Percentiles rank a stretch among this genome's conserved stretches.
These are phyloP conservation scores for Melastoma malabathricum DNA, from an alignment of 345 rosid species.

Conservation along the genomic window DNA sequence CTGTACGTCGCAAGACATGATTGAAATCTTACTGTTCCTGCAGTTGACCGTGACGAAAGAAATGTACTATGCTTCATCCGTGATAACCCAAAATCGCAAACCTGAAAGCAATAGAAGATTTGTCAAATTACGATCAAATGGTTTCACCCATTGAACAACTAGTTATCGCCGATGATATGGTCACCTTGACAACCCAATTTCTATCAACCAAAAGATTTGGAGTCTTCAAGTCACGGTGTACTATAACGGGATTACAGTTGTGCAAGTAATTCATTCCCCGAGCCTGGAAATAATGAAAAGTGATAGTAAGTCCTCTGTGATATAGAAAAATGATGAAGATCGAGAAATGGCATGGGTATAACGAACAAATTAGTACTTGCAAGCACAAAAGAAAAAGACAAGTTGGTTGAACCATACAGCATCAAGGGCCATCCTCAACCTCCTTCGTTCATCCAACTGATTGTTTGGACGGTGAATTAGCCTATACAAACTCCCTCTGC, in stretches of 20 bases:
- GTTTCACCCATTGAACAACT: too few relatives aligned
- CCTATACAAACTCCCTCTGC: slow-evolving; percentile 97
- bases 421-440: slow-evolving; percentile 92
- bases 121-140: too few relatives aligned
- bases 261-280: slow-evolving; percentile 98
- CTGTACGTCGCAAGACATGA: too few relatives aligned
- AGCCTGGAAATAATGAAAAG: slow-evolving; percentile 42
- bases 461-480: slow-evolving; percentile 81
- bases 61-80: slow-evolving; percentile 86
- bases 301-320: slow-evolving; percentile 11
- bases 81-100: slow-evolving; percentile 88
- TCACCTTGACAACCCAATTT: slow-evolving; percentile 95
- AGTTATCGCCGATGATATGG: neutral
- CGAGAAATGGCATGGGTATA: too few relatives aligned
- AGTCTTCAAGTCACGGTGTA: slow-evolving; percentile 88
- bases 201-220: slow-evolving; percentile 89
- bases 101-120: slow-evolving; percentile 27
- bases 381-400: slow-evolving; percentile 1
- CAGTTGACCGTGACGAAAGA: slow-evolving; percentile 88
- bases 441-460: slow-evolving; percentile 84
- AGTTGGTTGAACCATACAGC: slow-evolving; percentile 42
- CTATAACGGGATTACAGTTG: slow-evolving; percentile 72
- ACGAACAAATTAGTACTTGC: neutral
- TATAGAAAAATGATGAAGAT: neutral
- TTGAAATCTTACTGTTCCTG: slow-evolving; percentile 62